Conservation (phyloP, 257 asterid genomes). For the Solanum pinnatisectum region DNA sequence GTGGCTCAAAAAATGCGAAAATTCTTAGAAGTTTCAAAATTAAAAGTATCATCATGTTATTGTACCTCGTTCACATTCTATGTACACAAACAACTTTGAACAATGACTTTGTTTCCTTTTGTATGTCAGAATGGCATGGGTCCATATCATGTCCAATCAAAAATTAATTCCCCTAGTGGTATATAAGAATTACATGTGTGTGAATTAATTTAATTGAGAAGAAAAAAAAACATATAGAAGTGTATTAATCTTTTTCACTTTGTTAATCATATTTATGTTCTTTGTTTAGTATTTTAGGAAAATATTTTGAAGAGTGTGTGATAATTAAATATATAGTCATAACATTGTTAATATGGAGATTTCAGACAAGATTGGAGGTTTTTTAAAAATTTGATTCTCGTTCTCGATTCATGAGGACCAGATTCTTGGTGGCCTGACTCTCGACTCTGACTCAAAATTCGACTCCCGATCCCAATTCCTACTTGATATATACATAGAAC, state of each 20-base stretch:
- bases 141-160: not conserved
- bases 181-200: not conserved
- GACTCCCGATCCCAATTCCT: accelerated
- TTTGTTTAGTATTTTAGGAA: no score
- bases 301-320: no score
- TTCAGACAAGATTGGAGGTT: no score
- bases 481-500: no score
- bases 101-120: not conserved
- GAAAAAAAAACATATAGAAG: no score
- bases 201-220: not conserved
- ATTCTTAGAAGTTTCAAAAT: not conserved
- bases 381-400: no score
- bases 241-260: no score
- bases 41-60: not conserved
- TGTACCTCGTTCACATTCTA: not conserved
- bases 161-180: not conserved
- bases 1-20: not conserved
- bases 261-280: no score
- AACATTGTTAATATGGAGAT: not conserved
- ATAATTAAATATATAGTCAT: no score
- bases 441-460: not conserved
- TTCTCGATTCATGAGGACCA: not conserved
- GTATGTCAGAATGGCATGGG: not conserved
- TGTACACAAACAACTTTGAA: not conserved
- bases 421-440: no score